phyloP scores from a whole-genome alignment of 495 filamentous ascomycete genomes.

The Penicillium odoratum region DNA sequence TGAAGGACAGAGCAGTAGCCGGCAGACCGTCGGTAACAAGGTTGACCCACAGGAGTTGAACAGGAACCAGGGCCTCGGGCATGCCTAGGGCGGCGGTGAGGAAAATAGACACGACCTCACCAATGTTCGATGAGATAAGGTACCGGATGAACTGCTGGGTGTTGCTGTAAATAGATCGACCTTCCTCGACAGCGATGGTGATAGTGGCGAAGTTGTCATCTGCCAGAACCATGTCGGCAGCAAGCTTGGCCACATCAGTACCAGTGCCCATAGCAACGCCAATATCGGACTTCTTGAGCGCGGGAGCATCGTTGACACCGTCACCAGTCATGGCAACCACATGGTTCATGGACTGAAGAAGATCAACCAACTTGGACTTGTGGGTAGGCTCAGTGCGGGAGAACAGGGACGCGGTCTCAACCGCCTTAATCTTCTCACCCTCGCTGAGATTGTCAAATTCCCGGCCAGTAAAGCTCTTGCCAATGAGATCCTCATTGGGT shows the following conservation, averaged over 20 bases:
- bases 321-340: conserved; percentile 99
- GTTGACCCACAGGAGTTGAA: conserved; percentile 99
- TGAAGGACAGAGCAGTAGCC: conserved; percentile 95
- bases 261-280: conserved; percentile 99
- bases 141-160: conserved; percentile 99
- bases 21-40: conserved; percentile 97
- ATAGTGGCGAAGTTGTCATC: conserved; percentile 99
- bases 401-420: conserved; percentile 85
- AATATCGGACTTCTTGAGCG: conserved; percentile 98
- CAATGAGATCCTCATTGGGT: conserved; percentile 73
- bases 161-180: conserved; percentile 98
- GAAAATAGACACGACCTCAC: conserved; percentile 99
- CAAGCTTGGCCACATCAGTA: conserved; percentile 95
- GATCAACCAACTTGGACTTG: conserved; percentile 94
- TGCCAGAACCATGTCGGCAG: conserved; percentile 97
- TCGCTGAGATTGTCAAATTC: conserved; percentile 89
- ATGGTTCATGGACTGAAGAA: conserved; percentile 88
- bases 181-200: conserved; percentile 92
- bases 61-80: conserved; percentile 96
- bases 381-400: conserved; percentile 95
- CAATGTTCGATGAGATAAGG: conserved; percentile 98
- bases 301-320: conserved; percentile 98
- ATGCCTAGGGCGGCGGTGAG: conserved; percentile 94
- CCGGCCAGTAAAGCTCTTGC: conserved; percentile 93
- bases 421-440: conserved; percentile 75